Base-by-base conservation (phyloP, 2,329 filamentous ascomycete species). In the Lizonia empirigonia region DNA sequence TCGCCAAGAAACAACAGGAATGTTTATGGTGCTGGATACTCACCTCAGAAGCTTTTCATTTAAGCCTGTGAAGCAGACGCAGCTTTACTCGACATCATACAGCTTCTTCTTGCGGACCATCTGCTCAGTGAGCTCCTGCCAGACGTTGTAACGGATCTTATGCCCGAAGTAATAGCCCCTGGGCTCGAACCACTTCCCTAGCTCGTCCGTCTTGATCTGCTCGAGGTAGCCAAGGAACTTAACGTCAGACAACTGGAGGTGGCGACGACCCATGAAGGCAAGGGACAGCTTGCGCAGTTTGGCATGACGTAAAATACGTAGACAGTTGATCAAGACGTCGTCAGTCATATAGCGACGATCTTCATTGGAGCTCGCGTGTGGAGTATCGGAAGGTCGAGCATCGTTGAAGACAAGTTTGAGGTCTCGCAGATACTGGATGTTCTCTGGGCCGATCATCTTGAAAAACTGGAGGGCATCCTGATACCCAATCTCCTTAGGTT, bases 321-420 rank as follows among this genome's bases (percentile, higher is more conserved):
- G 65, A 26, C 75, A 72, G 20, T 76, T 74, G 32, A 78, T 70
- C 32, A 82, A 60, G 29, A 76, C 70, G 7, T 76, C 70, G 55
- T 82, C 78, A 35, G 77, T 70, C 38, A 80, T 71, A 51, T 77
- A 82, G 20, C 77, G 76, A n/a, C 78, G 76, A 29, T 76, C 66
- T 47, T 80, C 75, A 39, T 71, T 66, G 38, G 64, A 69, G 34
- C 53, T 58, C 42, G 74, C 60, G 35, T 72, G 62, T 0, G 75
- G 73, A 33, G 76, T 75, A 10, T 75, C 62, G 16, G 71, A 74
- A 3, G 73, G 75, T 5, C 65, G 63, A 0, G 77, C 77, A 51
- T 82, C 79, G 33, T 76, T 75, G 37, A 81, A 74, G 15, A 65
- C 53, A 50, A 81, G 64, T 12, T 70, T 73, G 33, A 81, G 53